A percentile compares a stretch with the other conserved stretches of the same genome.
Conservation (phyloP, 1,284 basidiomycete genomes). For the Marasmius tenuissimus region DNA sequence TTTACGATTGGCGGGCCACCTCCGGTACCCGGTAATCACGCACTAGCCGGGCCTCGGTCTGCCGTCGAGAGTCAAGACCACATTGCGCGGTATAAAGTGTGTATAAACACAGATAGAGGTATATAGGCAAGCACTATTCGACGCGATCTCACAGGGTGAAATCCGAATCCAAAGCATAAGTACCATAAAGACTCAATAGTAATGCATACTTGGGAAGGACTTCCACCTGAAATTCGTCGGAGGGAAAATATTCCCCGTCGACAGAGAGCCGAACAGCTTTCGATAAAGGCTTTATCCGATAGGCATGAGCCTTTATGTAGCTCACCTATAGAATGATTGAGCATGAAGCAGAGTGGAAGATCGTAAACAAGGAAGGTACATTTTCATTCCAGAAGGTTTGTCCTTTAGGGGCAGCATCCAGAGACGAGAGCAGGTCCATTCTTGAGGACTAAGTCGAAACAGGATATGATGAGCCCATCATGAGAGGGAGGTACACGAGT, state of each 20-base stretch:
- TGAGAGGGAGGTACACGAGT: slow-evolving; percentile 15
- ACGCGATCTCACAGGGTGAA: slow-evolving; percentile 20
- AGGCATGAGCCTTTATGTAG: slow-evolving; percentile 80
- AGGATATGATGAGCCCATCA: not conserved
- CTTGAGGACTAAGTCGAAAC: slow-evolving; percentile 49
- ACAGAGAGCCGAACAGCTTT: slow-evolving; percentile 59
- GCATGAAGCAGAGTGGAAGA: not conserved
- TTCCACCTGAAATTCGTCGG: slow-evolving; percentile 83
- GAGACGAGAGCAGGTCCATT: slow-evolving; percentile 53
- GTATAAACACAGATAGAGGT: not conserved
- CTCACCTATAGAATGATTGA: slow-evolving; percentile 50
- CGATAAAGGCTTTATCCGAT: slow-evolving; percentile 67
- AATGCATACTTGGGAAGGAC: slow-evolving; percentile 72
- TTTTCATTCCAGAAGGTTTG: slow-evolving; percentile 65
- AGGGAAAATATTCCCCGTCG: slow-evolving; percentile 86
- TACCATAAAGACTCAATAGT: slow-evolving; percentile 69
- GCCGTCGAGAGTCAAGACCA: too few species aligned
- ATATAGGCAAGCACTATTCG: not conserved
- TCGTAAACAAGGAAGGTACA: slow-evolving; percentile 37
- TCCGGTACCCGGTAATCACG: too few species aligned
- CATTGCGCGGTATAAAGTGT: not conserved
- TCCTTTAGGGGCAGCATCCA: slow-evolving; percentile 72
- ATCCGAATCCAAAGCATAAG: slow-evolving; percentile 53
- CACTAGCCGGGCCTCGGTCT: too few species aligned
- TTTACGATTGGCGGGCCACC: too few species aligned